A percentile compares a stretch with the other conserved stretches of the same genome.
Evolutionary conservation across 2,329 filamentous ascomycete species (phyloP).

Genomic region (Colletotrichum incanum): DNA sequence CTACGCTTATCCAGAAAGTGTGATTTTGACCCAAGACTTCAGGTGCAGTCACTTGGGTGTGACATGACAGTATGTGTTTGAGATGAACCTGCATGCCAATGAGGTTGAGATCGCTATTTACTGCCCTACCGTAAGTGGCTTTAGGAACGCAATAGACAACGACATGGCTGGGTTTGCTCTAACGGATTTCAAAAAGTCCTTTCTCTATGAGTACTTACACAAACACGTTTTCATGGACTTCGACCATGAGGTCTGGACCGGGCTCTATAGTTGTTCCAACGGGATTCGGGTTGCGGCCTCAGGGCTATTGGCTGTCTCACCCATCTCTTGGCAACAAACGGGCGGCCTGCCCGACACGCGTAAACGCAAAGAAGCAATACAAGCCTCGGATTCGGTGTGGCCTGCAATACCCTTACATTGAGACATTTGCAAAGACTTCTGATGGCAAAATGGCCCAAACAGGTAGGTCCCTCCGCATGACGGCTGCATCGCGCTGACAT

Average conservation of each 20-base stretch:
- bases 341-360: neutral
- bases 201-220: neutral
- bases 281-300: neutral
- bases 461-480: neutral
- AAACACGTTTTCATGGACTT: neutral
- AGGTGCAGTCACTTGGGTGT: no score
- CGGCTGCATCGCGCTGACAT: slow-evolving; percentile 5
- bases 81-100: neutral
- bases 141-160: neutral
- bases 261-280: neutral
- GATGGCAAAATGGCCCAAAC: neutral
- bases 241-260: neutral
- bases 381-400: neutral
- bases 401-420: neutral
- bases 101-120: neutral
- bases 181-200: neutral
- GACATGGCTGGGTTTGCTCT: neutral
- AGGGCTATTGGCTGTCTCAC: neutral
- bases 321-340: neutral
- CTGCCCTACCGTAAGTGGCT: neutral
- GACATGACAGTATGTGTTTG: no score
- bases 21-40: no score
- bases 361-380: neutral
- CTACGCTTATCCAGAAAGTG: no score
- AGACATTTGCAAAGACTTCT: neutral